Base-by-base conservation (phyloP, 495 filamentous ascomycete species). In the Pyronema omphalodes region DNA sequence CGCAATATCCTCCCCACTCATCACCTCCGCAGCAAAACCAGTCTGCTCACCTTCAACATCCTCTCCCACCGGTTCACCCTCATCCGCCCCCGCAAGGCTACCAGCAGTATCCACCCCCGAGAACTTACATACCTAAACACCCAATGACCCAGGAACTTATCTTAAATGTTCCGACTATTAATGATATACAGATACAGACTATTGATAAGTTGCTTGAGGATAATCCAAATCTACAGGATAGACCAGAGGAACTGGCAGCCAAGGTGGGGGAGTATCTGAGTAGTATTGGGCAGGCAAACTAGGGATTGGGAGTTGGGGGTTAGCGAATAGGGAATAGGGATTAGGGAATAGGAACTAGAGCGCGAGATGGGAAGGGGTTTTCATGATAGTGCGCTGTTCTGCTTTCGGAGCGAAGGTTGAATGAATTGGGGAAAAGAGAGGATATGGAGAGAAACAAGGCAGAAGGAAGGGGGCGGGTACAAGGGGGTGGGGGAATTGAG, bases 191-290 rank as follows among this genome's bases (percentile, higher is more conserved):
- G 39, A 56, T 62, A 11, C 54, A 55, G 46, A 44, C 60, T 15
- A 66, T 66, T 46, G 65, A 66, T 49, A 61, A 60, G 40, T 52
- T 63, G 54, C 54, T 65, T 23, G 47, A 51, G 37, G 59, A 60
- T 29, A 66, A 66, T 48, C 60, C 64, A 12, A 55, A 60, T 9
- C 55, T 62, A 54, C 58, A 64, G 23, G 57, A 57, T 6, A 59
- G 62, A 11, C 55, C 65, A 33, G 56, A 62, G 37, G 54, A 55
- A 47, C 39, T 66, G 44, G 60, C 58, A 29, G 57, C 57, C 19
- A 44, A 66, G 57, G 58, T 66, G 47, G 62, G 57, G 44, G 57
- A 57, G 43, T 39, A 45, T 11, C 52, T 54, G 9, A 41, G 52
- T 1, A 6, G 40, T 33, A 41, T 14, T 18, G 44, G 44, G 4